phyloP scores from a whole-genome alignment of 768 basidiomycete genomes.

The Amanita pseudoporphyria region DNA sequence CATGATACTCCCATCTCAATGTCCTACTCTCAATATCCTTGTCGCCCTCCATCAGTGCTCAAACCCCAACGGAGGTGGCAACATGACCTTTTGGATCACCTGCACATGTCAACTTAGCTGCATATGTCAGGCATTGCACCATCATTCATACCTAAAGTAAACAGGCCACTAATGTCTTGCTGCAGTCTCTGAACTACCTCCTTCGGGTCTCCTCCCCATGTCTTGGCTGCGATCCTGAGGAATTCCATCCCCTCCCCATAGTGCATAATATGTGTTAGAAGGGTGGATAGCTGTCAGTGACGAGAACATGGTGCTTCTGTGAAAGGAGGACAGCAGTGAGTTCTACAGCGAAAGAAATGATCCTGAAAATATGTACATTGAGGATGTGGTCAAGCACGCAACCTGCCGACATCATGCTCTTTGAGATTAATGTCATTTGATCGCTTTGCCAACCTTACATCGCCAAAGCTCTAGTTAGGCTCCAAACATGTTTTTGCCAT shows the following conservation, averaged over 20 bases:
- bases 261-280: neutral
- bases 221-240: constrained; percentile 35
- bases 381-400: no score
- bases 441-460: no score
- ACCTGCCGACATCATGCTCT: no score
- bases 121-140: neutral
- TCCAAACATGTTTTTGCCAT: no score
- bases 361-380: neutral
- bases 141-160: constrained; percentile 40
- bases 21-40: constrained; percentile 42
- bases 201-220: constrained; percentile 44
- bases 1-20: no score
- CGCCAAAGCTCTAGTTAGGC: no score
- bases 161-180: constrained; percentile 56
- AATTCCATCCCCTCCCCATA: constrained; percentile 36
- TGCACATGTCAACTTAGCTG: constrained; percentile 15
- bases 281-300: neutral
- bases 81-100: constrained; percentile 40
- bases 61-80: constrained; percentile 34
- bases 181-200: constrained; percentile 37
- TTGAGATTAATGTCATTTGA: no score
- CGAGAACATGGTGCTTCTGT: neutral
- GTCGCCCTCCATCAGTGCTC: no score
- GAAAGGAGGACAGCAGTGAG: neutral
- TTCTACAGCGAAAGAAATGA: neutral